Evolutionary conservation across 1,139 yeast species (phyloP).

Genomic region (Debaryomyces coudertii): DNA sequence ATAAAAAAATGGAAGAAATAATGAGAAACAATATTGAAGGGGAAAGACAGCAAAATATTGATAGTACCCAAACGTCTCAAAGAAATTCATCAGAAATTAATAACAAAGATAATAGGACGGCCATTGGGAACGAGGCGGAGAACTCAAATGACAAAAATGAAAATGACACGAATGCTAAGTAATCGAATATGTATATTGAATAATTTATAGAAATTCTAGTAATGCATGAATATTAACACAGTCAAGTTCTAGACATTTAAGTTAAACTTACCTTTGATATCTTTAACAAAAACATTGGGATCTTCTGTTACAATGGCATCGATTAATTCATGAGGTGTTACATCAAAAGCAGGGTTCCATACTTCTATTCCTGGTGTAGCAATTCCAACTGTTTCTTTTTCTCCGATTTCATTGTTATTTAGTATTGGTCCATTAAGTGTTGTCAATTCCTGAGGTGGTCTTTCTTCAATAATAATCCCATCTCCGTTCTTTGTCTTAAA

Average conservation of each 20-base stretch:
- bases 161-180: not conserved
- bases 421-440: slow-evolving; percentile 67
- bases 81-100: slow-evolving; percentile 6
- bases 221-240: slow-evolving; percentile 1
- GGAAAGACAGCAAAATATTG: slow-evolving; percentile 15
- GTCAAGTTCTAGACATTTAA: slow-evolving; percentile 20
- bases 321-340: slow-evolving; percentile 79
- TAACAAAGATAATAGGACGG: not conserved
- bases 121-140: not conserved
- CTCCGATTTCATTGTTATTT: slow-evolving; percentile 39
- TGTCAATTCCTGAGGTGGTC: slow-evolving; percentile 80
- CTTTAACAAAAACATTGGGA: slow-evolving; percentile 54
- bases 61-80: slow-evolving; percentile 2
- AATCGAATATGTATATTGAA: slow-evolving; percentile 5
- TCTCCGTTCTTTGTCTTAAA: slow-evolving; percentile 65
- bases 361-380: slow-evolving; percentile 86
- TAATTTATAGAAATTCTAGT: not conserved
- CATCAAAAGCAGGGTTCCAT: slow-evolving; percentile 97
- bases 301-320: slow-evolving; percentile 89
- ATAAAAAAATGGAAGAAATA: slow-evolving; percentile 47
- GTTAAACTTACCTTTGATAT: slow-evolving; percentile 47
- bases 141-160: slow-evolving; percentile 12
- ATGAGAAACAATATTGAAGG: slow-evolving; percentile 46
- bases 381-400: slow-evolving; percentile 62
- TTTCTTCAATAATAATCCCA: slow-evolving; percentile 80